Base-by-base conservation (phyloP, 257 asterid species). In the Plectranthus barbatus region DNA sequence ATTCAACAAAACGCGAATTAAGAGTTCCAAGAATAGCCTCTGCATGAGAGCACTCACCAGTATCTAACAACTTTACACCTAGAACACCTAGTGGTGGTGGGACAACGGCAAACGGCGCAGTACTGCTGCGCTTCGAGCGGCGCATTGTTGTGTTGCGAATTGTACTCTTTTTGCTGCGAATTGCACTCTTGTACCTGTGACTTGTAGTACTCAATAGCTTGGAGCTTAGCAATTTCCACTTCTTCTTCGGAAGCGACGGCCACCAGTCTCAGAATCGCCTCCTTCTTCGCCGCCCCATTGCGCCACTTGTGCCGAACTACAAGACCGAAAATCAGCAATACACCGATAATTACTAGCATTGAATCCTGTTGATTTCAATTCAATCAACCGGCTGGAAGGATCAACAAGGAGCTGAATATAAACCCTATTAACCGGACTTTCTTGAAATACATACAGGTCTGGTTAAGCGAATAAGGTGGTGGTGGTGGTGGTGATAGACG, bases 1-100 rank as follows among this genome's bases (percentile, higher is more conserved):
- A 51, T n/a, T n/a, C n/a, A 24, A 56, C 41, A 49, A 36, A 59
- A 42, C 37, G 17, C 21, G 11, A 55, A 72, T 60, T 34, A 23
- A 20, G 19, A 55, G n/a, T 14, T 34, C 55, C 17, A 51, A 60
- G 51, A 45, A 26, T 7, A 15, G 7, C 44, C n/a, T 23, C 18
- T 9, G 21, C 49, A 36, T 13, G 45, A 56, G 39, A 20, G 18
- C 50, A 51, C 87, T 76, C 74, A 81, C 87, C 87, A 81, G 79
- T 81, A 81, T 79, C 80, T 74, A 49, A 70, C 82, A 73, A 79
- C 74, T 68, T 81, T 81, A 63, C 87, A 81, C 76, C 73, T 71
- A 29, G 87, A 65, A 41, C 87, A 81, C 81, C 87, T 74, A 45
- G 84, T 81, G 11, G 82, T 72, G 71, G 87, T 74, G 47, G 75